A percentile compares a stretch with the other conserved stretches of the same genome.
Evolutionary conservation across 2,329 filamentous ascomycete genomes (phyloP).

Genomic region (Calycina marina): DNA sequence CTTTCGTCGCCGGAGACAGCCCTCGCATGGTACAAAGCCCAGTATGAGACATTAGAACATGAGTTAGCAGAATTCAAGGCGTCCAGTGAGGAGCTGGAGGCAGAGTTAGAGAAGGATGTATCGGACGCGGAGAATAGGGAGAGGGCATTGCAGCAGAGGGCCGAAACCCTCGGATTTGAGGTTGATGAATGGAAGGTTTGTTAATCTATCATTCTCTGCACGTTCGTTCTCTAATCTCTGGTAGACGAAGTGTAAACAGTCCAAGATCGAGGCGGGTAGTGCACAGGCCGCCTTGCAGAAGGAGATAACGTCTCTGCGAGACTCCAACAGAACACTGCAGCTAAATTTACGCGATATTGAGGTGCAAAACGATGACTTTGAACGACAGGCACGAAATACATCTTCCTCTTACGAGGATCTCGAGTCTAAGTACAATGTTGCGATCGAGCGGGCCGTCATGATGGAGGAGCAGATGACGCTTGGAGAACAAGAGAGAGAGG

Average conservation of each 20-base stretch:
- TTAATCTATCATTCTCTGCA: constrained; percentile 5
- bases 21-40: constrained; percentile 85
- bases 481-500: constrained; percentile 83
- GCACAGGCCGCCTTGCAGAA: constrained; percentile 84
- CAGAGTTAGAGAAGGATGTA: constrained; percentile 89
- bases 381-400: constrained; percentile 89
- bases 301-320: constrained; percentile 83
- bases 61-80: constrained; percentile 90
- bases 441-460: constrained; percentile 83
- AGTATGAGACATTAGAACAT: constrained; percentile 83
- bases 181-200: constrained; percentile 97
- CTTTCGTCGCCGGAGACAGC: constrained; percentile 52
- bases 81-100: constrained; percentile 85
- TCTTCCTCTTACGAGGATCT: constrained; percentile 92
- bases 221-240: constrained; percentile 5
- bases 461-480: constrained; percentile 88
- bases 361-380: constrained; percentile 96
- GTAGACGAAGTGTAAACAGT: constrained; percentile 89
- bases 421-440: constrained; percentile 91
- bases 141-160: constrained; percentile 70
- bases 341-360: constrained; percentile 85
- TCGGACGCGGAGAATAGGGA: constrained; percentile 92
- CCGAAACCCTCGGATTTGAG: constrained; percentile 71
- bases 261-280: constrained; percentile 72
- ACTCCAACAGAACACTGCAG: constrained; percentile 67